Percentiles rank a stretch among this genome's conserved stretches.
These are phyloP conservation scores for Xerocomus potaroensis DNA, from an alignment of 768 basidiomycete species.

Conservation along the genomic window DNA sequence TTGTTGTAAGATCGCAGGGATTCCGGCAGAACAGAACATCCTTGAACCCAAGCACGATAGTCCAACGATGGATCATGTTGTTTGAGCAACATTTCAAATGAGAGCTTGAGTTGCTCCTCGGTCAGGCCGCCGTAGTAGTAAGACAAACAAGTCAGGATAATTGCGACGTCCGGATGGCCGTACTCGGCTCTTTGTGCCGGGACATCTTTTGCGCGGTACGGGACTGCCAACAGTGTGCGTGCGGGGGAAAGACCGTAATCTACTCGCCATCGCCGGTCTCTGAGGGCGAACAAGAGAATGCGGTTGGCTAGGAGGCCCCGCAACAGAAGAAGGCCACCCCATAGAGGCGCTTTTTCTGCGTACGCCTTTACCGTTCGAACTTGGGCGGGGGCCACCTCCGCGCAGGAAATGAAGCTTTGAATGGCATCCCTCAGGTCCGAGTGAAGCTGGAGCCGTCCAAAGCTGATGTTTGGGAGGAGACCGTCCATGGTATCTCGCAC, in stretches of 20 bases:
- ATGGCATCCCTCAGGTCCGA: neutral
- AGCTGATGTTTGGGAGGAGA: conserved; percentile 6
- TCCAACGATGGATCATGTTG: conserved; percentile 17
- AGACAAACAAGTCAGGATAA: conserved; percentile 8
- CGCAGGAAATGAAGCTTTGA: conserved; percentile 7
- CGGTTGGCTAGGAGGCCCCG: conserved; percentile 22
- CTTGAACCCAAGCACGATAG: conserved; percentile 20
- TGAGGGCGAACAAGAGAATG: conserved; percentile 16
- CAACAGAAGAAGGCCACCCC: conserved; percentile 15
- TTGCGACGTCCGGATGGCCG: conserved; percentile 24
- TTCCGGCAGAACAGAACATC: conserved; percentile 12
- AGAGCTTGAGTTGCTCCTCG: conserved; percentile 11
- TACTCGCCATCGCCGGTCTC: conserved; percentile 24
- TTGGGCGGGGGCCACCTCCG: neutral
- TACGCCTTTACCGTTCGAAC: neutral
- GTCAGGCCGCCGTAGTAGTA: conserved; percentile 25
- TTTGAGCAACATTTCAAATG: conserved; percentile 15
- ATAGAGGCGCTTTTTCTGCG: conserved; percentile 1
- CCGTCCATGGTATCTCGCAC: conserved; percentile 4
- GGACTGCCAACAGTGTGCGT: conserved; percentile 23
- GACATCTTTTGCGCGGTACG: conserved; percentile 26
- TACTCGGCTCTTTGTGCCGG: conserved; percentile 25
- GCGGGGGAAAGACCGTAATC: conserved; percentile 18
- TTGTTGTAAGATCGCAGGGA: conserved; percentile 8
- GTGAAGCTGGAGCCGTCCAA: conserved; percentile 1